Base-by-base conservation (phyloP, 352 stramenopile species). In the Halophytophthora polymorphica region DNA sequence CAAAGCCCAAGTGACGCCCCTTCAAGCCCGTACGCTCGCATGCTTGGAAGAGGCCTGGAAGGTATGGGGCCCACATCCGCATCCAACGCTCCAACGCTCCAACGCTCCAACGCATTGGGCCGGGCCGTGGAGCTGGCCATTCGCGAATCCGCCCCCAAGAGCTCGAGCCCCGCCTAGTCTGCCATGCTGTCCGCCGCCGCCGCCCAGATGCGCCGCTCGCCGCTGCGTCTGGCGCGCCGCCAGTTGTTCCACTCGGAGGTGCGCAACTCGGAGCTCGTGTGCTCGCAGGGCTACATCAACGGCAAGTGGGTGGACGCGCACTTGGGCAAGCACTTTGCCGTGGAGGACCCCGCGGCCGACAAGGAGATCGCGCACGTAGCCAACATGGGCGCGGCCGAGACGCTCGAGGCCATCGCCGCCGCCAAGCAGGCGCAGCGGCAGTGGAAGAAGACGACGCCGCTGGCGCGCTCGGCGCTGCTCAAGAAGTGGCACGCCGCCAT, bases 401-500 rank as follows among this genome's bases (percentile, higher is more conserved):
- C 83, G 8, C 33, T 84, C 15, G 70, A 85, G 14, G 85, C 88
- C 38, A 93, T 96, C 56, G 59, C 58, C 1, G 77, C 73, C 11
- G 88, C 88, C 15, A 50, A 79, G 13, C 50, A 54, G 6, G 88
- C 86, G 33, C 82, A 90, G 44, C 69, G 71, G 29, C 64, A 66
- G 25, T 96, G 85, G 86, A 77, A 76, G 39, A 72, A 77, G 50
- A 89, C 73, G 13, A 82, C 74, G 19, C 71, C 83, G 1, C 60
- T 68, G 45, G 50, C 64, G 19, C 84, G 78, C 48, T 84, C 77
- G 8, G 64, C 44, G 28, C 48, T 95, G 57, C 64, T 95, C 36
- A 90, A 92, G 59, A 91, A 93, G 50, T 95, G 82, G 82, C 50
- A 87, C 54, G 78, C 68, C 1, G 66, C 82, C n/a, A 86, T 95